Percentiles rank a stretch among this genome's conserved stretches.
These are phyloP conservation scores for Skeletonema costatum DNA, from an alignment of 108 stramenopile species.

Conservation along the genomic window DNA sequence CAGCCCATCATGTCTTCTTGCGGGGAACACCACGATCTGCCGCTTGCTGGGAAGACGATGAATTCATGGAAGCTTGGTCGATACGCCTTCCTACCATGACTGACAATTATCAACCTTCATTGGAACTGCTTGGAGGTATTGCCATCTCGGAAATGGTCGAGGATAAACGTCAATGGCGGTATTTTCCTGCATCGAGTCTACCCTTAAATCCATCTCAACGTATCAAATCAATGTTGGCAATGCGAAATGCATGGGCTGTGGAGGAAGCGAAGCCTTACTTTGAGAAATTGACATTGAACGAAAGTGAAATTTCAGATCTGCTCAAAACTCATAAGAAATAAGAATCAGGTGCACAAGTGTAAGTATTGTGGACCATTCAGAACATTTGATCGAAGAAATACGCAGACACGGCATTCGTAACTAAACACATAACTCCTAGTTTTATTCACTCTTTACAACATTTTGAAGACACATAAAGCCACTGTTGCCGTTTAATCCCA, in stretches of 20 bases:
- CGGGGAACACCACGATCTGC: constrained; percentile 15
- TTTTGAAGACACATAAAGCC: neutral
- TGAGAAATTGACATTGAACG: constrained; percentile 13
- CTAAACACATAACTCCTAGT: neutral
- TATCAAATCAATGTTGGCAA: constrained; percentile 37
- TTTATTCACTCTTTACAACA: neutral
- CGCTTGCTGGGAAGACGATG: constrained; percentile 20
- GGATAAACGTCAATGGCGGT: constrained; percentile 23
- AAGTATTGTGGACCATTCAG: too few relatives aligned
- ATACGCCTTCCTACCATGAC: constrained; percentile 31
- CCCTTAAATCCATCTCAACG: constrained; percentile 12
- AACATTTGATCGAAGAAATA: too few relatives aligned
- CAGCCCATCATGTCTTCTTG: constrained; percentile 39
- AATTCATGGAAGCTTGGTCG: constrained; percentile 42
- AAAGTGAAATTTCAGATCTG: neutral
- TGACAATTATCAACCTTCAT: constrained; percentile 18
- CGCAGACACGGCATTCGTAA: neutral
- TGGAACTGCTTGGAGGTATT: constrained; percentile 27
- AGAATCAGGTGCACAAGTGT: neutral
- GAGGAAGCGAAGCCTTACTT: constrained; percentile 34
- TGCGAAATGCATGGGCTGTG: constrained; percentile 38
- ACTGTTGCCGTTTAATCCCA: too few relatives aligned
- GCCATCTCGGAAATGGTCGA: constrained; percentile 26
- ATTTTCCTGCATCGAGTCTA: constrained; percentile 37
- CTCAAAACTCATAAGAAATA: neutral